Conservation (phyloP, 2,329 filamentous ascomycete genomes). For the Venturia pyrina region DNA sequence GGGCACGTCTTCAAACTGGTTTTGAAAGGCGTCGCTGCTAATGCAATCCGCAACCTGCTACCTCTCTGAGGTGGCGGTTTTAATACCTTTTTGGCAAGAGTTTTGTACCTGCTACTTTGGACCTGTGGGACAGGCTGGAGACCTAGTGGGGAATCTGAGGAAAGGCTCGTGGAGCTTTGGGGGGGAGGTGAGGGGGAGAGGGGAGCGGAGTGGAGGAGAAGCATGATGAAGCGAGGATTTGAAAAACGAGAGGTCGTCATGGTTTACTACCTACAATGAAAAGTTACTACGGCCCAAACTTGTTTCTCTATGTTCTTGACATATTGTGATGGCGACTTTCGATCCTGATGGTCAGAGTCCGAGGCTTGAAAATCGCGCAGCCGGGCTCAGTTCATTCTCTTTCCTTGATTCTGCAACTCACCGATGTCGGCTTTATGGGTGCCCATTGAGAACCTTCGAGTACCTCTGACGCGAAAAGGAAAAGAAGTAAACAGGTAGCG, state of each 20-base stretch:
- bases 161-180: conserved; percentile 6
- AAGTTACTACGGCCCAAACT: background rate
- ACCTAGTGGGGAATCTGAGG: background rate
- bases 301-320: background rate
- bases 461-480: no score
- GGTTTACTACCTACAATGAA: background rate
- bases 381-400: conserved; percentile 35
- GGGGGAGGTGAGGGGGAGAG: background rate
- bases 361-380: conserved; percentile 42
- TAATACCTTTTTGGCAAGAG: background rate
- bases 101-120: background rate
- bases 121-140: background rate
- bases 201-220: background rate
- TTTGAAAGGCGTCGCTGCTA: background rate
- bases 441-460: no score
- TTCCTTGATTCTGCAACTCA: no score
- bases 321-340: conserved; percentile 40
- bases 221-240: background rate
- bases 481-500: no score
- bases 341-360: conserved; percentile 48
- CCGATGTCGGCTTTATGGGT: no score
- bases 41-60: background rate
- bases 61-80: background rate
- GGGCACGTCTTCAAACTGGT: background rate
- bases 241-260: background rate